Percentiles rank a stretch among this genome's conserved stretches.
Evolutionary conservation across 257 asterid genomes (phyloP).

Genomic region (Hygrophila difformis): DNA sequence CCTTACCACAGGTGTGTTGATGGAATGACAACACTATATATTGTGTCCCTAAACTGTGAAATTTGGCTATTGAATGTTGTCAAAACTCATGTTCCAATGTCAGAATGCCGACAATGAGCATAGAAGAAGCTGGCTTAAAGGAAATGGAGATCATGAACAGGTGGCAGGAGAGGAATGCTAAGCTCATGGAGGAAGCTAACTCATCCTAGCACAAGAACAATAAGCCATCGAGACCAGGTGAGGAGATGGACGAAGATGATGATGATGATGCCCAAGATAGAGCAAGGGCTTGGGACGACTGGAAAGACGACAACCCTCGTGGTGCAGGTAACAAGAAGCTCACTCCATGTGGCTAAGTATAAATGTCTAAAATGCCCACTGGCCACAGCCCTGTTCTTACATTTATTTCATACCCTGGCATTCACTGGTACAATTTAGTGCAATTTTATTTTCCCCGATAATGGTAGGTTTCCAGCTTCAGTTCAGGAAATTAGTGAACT

Average conservation of each 20-base stretch:
- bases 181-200: constrained; percentile 91
- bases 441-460: too few species aligned
- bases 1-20: constrained; percentile 63
- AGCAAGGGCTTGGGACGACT: constrained; percentile 98
- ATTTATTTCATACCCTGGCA: too few species aligned
- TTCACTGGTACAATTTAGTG: too few species aligned
- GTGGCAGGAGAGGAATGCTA: constrained; percentile 71
- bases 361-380: too few species aligned
- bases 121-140: constrained; percentile 92
- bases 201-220: constrained; percentile 74
- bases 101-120: constrained; percentile 95
- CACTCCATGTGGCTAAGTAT: constrained; percentile 76
- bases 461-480: too few species aligned
- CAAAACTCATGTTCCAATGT: constrained; percentile 2
- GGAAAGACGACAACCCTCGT: constrained; percentile 98
- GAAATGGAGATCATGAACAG: constrained; percentile 97
- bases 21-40: not conserved
- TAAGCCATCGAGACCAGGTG: constrained; percentile 30
- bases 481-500: too few species aligned
- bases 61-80: not conserved
- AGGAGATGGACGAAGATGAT: constrained; percentile 49
- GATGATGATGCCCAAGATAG: constrained; percentile 84
- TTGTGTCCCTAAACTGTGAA: not conserved
- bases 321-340: constrained; percentile 98
- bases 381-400: too few species aligned